A percentile compares a stretch with the other conserved stretches of the same genome.
phyloP scores from a whole-genome alignment of 345 rosid species.

The Xanthoceras sorbifolium region DNA sequence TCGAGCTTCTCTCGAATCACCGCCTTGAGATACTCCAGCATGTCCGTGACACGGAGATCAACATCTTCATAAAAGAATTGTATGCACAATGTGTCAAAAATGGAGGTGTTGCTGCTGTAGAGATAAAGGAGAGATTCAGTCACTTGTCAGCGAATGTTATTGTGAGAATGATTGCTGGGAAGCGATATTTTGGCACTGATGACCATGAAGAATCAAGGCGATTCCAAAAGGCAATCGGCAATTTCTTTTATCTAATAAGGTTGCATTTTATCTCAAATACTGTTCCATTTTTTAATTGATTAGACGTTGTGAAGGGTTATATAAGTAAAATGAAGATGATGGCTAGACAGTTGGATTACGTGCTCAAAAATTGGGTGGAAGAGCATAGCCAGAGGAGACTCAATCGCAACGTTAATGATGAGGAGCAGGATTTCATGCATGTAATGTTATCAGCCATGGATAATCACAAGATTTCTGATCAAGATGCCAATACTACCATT shows the following conservation, averaged over 20 bases:
- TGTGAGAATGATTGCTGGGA: constrained; percentile 33
- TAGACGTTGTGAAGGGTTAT: constrained; percentile 32
- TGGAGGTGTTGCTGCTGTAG: constrained; percentile 22
- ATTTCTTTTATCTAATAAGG: constrained; percentile 26
- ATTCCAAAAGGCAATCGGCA: constrained; percentile 21
- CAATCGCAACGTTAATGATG: not conserved
- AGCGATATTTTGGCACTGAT: constrained; percentile 18
- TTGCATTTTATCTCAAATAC: constrained; percentile 29
- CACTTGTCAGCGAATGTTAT: constrained; percentile 32
- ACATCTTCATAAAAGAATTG: constrained; percentile 22
- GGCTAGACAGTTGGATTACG: constrained; percentile 40
- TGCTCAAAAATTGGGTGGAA: constrained; percentile 41
- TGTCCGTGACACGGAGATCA: constrained; percentile 27
- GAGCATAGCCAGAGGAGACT: constrained; percentile 35
- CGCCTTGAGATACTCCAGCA: constrained; percentile 37
- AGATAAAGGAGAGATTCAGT: constrained; percentile 30
- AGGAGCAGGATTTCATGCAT: constrained; percentile 48
- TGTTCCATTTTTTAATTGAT: constrained; percentile 37
- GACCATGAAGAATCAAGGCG: constrained; percentile 21
- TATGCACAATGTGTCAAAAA: constrained; percentile 21
- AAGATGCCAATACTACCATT: constrained; percentile 48
- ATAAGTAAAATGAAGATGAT: constrained; percentile 32
- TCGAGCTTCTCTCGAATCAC: constrained; percentile 36
- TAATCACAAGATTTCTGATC: constrained; percentile 34
- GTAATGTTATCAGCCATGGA: constrained; percentile 52